phyloP scores from a whole-genome alignment of 495 filamentous ascomycete species.

The Trichocladium uniseriatum region DNA sequence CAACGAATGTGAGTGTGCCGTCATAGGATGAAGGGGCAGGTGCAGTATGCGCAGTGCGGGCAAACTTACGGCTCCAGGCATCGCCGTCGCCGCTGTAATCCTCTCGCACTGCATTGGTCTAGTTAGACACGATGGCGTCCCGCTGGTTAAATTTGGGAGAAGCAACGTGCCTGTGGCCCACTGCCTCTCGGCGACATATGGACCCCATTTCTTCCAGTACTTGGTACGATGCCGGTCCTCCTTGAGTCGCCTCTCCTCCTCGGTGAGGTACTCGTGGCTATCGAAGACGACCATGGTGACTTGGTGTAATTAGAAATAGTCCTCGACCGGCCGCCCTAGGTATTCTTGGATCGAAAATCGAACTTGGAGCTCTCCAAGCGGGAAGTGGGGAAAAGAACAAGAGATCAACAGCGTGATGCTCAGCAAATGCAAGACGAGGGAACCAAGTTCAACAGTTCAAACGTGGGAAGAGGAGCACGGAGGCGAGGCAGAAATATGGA shows the following conservation, averaged over 20 bases:
- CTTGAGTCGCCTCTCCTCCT: slow-evolving; percentile 80
- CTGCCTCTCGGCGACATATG: slow-evolving; percentile 68
- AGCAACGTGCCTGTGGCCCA: slow-evolving; percentile 69
- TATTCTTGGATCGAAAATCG: too few species aligned
- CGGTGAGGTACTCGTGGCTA: slow-evolving; percentile 68
- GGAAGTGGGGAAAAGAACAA: not conserved
- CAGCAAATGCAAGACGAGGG: too few species aligned
- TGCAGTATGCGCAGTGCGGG: not conserved
- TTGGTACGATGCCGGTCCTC: slow-evolving; percentile 69
- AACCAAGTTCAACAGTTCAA: too few species aligned
- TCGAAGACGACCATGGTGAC: slow-evolving; percentile 75
- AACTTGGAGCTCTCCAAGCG: not conserved
- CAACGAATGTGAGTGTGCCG: slow-evolving; percentile 4
- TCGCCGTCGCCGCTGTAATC: slow-evolving; percentile 83
- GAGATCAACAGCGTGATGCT: not conserved
- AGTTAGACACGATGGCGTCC: slow-evolving; percentile 10
- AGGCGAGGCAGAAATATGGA: not conserved
- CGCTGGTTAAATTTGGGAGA: not conserved
- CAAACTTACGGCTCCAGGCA: slow-evolving; percentile 82
- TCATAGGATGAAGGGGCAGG: not conserved
- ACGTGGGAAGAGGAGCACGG: not conserved
- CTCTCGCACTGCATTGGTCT: slow-evolving; percentile 62
- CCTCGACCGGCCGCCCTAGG: too few species aligned
- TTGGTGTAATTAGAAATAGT: not conserved
- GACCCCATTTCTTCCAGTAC: slow-evolving; percentile 96